Conservation (phyloP, 176 grass and related monocot genomes). For the Avena insularis region DNA sequence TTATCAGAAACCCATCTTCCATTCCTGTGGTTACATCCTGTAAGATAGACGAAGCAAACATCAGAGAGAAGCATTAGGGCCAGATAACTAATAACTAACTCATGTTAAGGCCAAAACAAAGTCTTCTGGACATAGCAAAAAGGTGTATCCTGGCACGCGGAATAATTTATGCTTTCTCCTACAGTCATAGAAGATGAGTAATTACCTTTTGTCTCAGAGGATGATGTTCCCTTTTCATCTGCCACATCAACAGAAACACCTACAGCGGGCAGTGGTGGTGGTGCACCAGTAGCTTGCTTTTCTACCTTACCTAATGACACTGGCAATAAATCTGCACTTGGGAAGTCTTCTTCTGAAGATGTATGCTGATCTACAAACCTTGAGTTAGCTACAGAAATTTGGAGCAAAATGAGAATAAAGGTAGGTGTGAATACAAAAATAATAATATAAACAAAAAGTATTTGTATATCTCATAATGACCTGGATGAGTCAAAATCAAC, state of each 20-base stretch:
- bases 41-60: slow-evolving; percentile 43
- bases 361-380: slow-evolving; percentile 66
- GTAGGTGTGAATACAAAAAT: slow-evolving; percentile 18
- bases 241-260: slow-evolving; percentile 34
- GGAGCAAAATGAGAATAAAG: slow-evolving; percentile 41
- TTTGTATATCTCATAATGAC: slow-evolving; percentile 46
- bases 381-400: slow-evolving; percentile 42
- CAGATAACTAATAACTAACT: neutral
- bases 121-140: neutral
- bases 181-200: slow-evolving; percentile 21
- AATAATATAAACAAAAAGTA: neutral
- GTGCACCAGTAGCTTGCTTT: slow-evolving; percentile 44
- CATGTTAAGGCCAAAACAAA: slow-evolving; percentile 24
- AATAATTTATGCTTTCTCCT: slow-evolving; percentile 10
- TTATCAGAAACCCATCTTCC: slow-evolving; percentile 79
- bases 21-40: slow-evolving; percentile 75
- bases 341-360: slow-evolving; percentile 79
- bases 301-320: slow-evolving; percentile 49
- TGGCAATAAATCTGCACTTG: slow-evolving; percentile 48
- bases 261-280: slow-evolving; percentile 38
- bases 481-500: slow-evolving; percentile 66
- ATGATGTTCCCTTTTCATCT: slow-evolving; percentile 32
- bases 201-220: slow-evolving; percentile 57
- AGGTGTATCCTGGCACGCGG: slow-evolving; percentile 27
- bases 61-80: slow-evolving; percentile 29